Percentiles rank a stretch among this genome's conserved stretches.
Evolutionary conservation across 768 basidiomycete genomes (phyloP).

Genomic region (Tricholoma hemisulphureum): DNA sequence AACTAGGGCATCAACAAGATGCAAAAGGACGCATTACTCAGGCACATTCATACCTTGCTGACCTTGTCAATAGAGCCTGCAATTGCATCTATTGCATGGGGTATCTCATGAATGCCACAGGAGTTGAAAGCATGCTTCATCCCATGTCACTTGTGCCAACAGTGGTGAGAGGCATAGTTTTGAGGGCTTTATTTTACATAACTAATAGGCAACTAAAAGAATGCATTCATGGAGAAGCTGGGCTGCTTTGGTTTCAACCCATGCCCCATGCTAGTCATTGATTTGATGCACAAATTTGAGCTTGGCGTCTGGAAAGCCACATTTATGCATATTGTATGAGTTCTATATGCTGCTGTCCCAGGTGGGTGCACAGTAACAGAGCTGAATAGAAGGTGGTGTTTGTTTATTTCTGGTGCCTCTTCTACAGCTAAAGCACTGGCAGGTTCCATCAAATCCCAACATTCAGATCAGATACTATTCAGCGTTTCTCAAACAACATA

Average conservation of each 20-base stretch:
- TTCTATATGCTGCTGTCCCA: too few relatives aligned
- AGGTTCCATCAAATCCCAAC: background rate
- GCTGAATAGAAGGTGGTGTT: too few relatives aligned
- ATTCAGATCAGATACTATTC: too few relatives aligned
- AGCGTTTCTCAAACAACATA: too few relatives aligned
- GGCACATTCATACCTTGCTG: background rate
- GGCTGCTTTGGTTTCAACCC: constrained; percentile 5
- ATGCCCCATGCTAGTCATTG: constrained; percentile 22
- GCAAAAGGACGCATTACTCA: background rate
- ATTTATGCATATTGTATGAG: too few relatives aligned
- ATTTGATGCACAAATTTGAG: constrained; percentile 25
- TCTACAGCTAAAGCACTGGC: background rate
- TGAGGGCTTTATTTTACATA: background rate
- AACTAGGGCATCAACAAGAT: background rate
- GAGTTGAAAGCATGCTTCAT: background rate
- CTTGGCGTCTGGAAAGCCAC: background rate
- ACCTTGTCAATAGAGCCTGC: background rate
- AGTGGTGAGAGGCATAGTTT: background rate
- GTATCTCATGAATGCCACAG: background rate
- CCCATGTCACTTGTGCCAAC: background rate
- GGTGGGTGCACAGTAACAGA: too few relatives aligned
- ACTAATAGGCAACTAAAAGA: background rate
- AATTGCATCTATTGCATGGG: background rate
- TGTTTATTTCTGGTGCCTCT: background rate
- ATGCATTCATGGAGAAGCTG: background rate